These are phyloP conservation scores for Pulveroboletus ravenelii DNA, from an alignment of 768 basidiomycete genomes.

Conservation along the genomic window DNA sequence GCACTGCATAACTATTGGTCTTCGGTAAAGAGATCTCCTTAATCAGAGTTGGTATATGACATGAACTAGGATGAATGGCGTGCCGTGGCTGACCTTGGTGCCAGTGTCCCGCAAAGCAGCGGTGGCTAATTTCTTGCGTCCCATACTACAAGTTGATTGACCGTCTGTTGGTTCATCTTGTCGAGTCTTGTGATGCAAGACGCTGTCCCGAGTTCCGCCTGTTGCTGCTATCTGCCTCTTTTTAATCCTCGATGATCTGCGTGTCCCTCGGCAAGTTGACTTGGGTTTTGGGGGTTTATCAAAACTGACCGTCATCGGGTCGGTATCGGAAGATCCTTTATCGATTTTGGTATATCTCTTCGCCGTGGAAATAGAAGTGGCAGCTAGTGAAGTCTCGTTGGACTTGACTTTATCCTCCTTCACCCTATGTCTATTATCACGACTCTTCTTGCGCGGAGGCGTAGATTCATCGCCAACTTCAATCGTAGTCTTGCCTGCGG, in stretches of 20 bases:
- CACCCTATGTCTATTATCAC: constrained; percentile 4
- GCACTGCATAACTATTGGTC: constrained; percentile 4
- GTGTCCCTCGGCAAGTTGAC: constrained; percentile 4
- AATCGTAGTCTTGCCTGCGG: background rate
- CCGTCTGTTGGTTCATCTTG: constrained; percentile 3
- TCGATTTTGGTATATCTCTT: constrained; percentile 35
- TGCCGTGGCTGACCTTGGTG: background rate
- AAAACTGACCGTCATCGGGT: constrained; percentile 22
- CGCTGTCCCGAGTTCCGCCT: constrained; percentile 12
- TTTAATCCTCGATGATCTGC: constrained; percentile 18
- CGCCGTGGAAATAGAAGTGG: constrained; percentile 6
- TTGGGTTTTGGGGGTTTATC: constrained; percentile 29
- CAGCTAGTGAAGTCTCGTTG: background rate
- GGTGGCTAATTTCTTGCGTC: background rate
- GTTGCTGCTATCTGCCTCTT: constrained; percentile 5
- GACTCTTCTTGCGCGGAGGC: constrained; percentile 19
- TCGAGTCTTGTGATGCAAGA: constrained; percentile 25
- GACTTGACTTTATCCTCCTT: background rate
- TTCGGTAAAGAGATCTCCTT: background rate
- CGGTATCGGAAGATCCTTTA: constrained; percentile 26
- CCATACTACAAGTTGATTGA: background rate
- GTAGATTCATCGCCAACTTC: constrained; percentile 14
- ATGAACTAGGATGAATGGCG: background rate
- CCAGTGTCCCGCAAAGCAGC: background rate
- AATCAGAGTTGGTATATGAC: background rate